A percentile compares a stretch with the other conserved stretches of the same genome.
These are phyloP conservation scores for Ceratocystis destructans DNA, from an alignment of 2,329 filamentous ascomycete species.

Conservation along the genomic window DNA sequence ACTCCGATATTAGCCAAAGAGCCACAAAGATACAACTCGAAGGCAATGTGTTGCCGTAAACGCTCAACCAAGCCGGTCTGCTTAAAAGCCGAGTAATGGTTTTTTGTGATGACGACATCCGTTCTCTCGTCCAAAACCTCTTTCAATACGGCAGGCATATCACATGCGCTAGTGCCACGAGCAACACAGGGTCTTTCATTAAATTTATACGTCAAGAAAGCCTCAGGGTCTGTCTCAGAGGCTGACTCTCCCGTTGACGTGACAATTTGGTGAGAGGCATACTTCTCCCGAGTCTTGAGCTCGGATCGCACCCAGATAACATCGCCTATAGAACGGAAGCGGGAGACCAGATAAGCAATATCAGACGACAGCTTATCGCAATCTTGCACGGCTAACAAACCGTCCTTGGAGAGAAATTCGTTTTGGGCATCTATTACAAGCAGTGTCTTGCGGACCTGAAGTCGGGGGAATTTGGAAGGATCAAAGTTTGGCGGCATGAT, in stretches of 20 bases:
- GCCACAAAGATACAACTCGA: slow-evolving; percentile 79
- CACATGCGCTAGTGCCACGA: slow-evolving; percentile 32
- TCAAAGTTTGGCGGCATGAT: slow-evolving; percentile 31
- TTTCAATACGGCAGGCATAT: slow-evolving; percentile 33
- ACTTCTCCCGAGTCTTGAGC: slow-evolving; percentile 46
- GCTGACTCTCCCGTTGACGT: slow-evolving; percentile 17
- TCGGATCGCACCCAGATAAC: slow-evolving; percentile 77
- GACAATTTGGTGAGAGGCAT: slow-evolving; percentile 12
- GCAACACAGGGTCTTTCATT: slow-evolving; percentile 31
- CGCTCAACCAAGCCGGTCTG: slow-evolving; percentile 57
- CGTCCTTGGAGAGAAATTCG: slow-evolving; percentile 61
- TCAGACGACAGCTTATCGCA: slow-evolving; percentile 53
- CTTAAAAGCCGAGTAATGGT: slow-evolving; percentile 77
- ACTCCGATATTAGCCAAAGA: slow-evolving; percentile 77
- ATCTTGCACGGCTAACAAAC: slow-evolving; percentile 51
- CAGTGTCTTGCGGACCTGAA: slow-evolving; percentile 54
- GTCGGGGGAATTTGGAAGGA: slow-evolving; percentile 39
- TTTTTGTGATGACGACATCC: slow-evolving; percentile 49
- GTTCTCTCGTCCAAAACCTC: slow-evolving; percentile 33
- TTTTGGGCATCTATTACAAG: slow-evolving; percentile 80
- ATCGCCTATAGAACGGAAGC: slow-evolving; percentile 56
- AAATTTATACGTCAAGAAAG: slow-evolving; percentile 32
- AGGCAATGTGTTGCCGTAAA: slow-evolving; percentile 76
- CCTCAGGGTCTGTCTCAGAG: slow-evolving; percentile 28
- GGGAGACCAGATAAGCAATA: slow-evolving; percentile 50